Evolutionary conservation across 2,329 filamentous ascomycete genomes (phyloP).

Genomic region (Trichothecium roseum): DNA sequence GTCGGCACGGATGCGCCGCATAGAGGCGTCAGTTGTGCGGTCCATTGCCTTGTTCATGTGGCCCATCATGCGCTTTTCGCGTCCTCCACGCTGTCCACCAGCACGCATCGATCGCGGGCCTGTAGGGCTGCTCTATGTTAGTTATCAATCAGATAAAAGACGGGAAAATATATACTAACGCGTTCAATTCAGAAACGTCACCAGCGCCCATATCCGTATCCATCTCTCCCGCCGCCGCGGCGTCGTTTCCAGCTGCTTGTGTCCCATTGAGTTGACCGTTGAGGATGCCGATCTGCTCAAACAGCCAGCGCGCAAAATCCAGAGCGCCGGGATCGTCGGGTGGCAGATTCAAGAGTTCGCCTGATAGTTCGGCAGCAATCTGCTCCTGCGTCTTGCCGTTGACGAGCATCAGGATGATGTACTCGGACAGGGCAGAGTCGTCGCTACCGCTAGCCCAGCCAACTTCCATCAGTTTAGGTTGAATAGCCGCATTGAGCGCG

Average conservation of each 20-base stretch:
- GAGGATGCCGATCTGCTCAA: conserved; percentile 66
- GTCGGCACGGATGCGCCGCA: conserved; percentile 69
- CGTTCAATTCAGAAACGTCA: conserved; percentile 39
- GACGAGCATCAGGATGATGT: conserved; percentile 93
- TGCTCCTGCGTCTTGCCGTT: conserved; percentile 90
- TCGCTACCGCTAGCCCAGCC: conserved; percentile 84
- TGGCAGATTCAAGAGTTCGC: conserved; percentile 72
- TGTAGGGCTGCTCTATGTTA: conserved; percentile 56
- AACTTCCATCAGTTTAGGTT: conserved; percentile 84
- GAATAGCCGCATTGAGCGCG: conserved; percentile 71
- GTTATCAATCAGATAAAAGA: not conserved
- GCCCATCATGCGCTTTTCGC: conserved; percentile 75
- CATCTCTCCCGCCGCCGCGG: conserved; percentile 30
- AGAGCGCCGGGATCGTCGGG: conserved; percentile 74
- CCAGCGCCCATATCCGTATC: conserved; percentile 67
- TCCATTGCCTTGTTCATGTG: conserved; percentile 80
- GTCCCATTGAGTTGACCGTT: conserved; percentile 51
- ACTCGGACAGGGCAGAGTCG: conserved; percentile 82
- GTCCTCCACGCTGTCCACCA: conserved; percentile 45
- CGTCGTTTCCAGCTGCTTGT: conserved; percentile 23
- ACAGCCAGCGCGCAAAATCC: conserved; percentile 89
- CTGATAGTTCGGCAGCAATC: conserved; percentile 78
- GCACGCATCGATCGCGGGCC: conserved; percentile 93
- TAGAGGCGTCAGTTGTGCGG: conserved; percentile 59
- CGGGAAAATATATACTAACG: conserved; percentile 34